Base-by-base conservation (phyloP, 768 basidiomycete species). In the Inosperma sp. region DNA sequence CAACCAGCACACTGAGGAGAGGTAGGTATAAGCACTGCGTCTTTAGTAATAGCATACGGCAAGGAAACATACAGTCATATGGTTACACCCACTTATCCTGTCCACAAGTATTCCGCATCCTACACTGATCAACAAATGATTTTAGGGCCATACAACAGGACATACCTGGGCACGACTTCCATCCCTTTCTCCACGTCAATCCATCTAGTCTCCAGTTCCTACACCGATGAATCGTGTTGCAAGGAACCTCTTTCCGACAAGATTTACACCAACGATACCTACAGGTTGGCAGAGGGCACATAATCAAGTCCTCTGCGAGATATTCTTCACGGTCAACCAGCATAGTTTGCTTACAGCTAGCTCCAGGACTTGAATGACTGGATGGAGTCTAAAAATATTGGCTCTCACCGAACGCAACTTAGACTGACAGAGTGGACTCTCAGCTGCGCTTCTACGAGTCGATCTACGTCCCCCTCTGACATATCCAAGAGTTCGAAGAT, bases 41-140 rank as follows among this genome's bases (percentile, higher is more conserved):
- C 2, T n/a, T 40, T 14, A 13, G 17, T 5, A 34, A 27, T 21
- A 36, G n/a, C 7, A 21, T 16, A 16, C 13, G 36, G 19, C 21
- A 25, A 21, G 30, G 21, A 45, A 51, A 58, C 77, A 62, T 34
- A 80, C 80, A 57, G 70, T 69, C 77, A 83, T 83, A 64, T 83
- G 80, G 49, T 81, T 75, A 47, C 81, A 82, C 2, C 81, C 81
- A 3, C 62, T 62, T 2, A 64, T 65, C 56, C 79, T 83, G 48
- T 69, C 72, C 13, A 79, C 73, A 1, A 78, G 73, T 23, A 75
- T 75, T 42, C 63, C 60, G 56, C 76, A 77, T 6, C 73, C 75
- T 76, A n/a, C 3, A 21, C n/a, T 14, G 14, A 16, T 29, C 23
- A 19, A 34, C 41, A 48, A 26, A 25, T 13, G 13, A 13, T 25